These are phyloP conservation scores for Capsicum baccatum DNA, from an alignment of 257 asterid genomes.

Conservation along the genomic window DNA sequence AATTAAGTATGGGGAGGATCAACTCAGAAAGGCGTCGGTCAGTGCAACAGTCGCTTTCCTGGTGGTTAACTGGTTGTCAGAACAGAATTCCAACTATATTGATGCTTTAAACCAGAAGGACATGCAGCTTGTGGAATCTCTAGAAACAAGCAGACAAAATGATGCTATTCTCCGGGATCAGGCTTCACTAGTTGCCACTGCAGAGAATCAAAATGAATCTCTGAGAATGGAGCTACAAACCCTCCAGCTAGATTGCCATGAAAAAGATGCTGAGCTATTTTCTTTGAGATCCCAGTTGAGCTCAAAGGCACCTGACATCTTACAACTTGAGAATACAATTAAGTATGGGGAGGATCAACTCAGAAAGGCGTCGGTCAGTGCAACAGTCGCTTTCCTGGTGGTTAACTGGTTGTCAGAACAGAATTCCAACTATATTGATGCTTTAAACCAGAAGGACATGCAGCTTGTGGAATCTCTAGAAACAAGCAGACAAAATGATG, in stretches of 20 bases:
- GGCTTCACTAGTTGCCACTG: constrained; percentile 51
- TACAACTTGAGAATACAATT: constrained; percentile 57
- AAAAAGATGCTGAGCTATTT: constrained; percentile 68
- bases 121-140: constrained; percentile 47
- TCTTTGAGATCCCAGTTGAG: constrained; percentile 57
- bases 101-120: constrained; percentile 53
- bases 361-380: constrained; percentile 66
- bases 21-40: constrained; percentile 59
- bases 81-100: constrained; percentile 53
- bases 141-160: constrained; percentile 46
- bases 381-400: constrained; percentile 75
- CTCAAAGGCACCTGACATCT: constrained; percentile 47
- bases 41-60: constrained; percentile 86
- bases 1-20: constrained; percentile 57
- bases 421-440: constrained; percentile 53
- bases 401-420: constrained; percentile 75
- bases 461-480: constrained; percentile 53
- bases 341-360: constrained; percentile 62
- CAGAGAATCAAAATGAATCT: constrained; percentile 52
- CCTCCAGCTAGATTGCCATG: constrained; percentile 77
- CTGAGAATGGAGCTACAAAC: constrained; percentile 54
- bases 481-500: constrained; percentile 46
- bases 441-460: constrained; percentile 47
- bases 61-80: constrained; percentile 73
- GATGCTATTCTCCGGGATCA: constrained; percentile 51